A percentile compares a stretch with the other conserved stretches of the same genome.
Conservation (phyloP, 176 grass and related monocot species). For the Olyra latifolia region DNA sequence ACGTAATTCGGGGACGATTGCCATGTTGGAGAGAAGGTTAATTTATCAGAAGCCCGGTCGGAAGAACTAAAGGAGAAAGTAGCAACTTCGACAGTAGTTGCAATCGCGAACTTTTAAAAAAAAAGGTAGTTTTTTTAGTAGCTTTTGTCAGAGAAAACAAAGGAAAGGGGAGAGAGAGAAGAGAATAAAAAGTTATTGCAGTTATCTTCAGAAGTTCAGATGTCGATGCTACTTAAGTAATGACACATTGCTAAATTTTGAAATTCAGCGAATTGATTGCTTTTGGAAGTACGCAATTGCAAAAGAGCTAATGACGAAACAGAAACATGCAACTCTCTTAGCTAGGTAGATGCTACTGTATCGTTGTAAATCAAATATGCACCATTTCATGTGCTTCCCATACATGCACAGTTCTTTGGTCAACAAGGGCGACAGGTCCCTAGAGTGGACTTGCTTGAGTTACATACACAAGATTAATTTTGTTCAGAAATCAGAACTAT, state of each 20-base stretch:
- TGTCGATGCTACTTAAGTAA: background rate
- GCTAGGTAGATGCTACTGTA: too few relatives aligned
- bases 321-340: too few relatives aligned
- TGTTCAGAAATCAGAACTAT: background rate
- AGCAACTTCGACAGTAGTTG: background rate
- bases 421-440: background rate
- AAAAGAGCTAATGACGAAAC: background rate
- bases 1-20: background rate
- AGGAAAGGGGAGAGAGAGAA: slow-evolving; percentile 6
- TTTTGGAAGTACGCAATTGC: background rate
- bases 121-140: background rate
- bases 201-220: slow-evolving; percentile 28
- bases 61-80: background rate
- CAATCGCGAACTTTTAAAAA: background rate
- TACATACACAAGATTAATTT: background rate
- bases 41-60: background rate
- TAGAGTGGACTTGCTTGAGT: background rate
- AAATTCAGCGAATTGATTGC: background rate
- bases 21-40: background rate
- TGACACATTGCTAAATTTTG: background rate
- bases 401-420: background rate
- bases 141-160: background rate
- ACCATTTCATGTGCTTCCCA: background rate
- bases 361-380: background rate
- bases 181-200: slow-evolving; percentile 3